phyloP scores from a whole-genome alignment of 192 early-diverging fungal species.

The Kickxella alabastrina region DNA sequence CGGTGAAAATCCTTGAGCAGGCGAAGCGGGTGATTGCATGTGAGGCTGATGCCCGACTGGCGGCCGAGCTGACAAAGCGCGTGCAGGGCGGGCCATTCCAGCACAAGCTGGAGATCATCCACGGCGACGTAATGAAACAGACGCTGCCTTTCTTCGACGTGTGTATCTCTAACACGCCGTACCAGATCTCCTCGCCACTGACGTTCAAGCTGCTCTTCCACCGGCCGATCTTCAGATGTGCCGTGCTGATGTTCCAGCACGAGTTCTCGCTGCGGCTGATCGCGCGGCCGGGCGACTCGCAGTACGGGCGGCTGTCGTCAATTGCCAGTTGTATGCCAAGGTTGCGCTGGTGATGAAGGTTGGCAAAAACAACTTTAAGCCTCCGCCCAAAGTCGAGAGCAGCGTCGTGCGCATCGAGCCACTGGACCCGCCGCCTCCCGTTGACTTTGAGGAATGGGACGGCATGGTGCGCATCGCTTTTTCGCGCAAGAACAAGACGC shows the following conservation, averaged over 20 bases:
- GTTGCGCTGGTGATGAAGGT: slow-evolving; percentile 98
- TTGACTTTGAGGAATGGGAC: slow-evolving; percentile 96
- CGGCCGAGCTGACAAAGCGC: slow-evolving; percentile 94
- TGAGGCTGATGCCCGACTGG: slow-evolving; percentile 94
- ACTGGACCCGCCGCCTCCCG: slow-evolving; percentile 86
- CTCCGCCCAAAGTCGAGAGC: slow-evolving; percentile 95
- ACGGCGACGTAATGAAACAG: slow-evolving; percentile 97
- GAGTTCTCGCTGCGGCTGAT: slow-evolving; percentile 95
- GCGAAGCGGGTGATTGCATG: slow-evolving; percentile 93
- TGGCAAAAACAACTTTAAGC: slow-evolving; percentile 96
- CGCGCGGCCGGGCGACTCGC: slow-evolving; percentile 87
- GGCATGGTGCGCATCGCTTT: slow-evolving; percentile 92
- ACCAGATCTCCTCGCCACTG: slow-evolving; percentile 92
- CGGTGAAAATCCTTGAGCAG: slow-evolving; percentile 86
- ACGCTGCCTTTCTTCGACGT: slow-evolving; percentile 97
- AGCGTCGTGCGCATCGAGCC: slow-evolving; percentile 94
- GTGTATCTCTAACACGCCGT: slow-evolving; percentile 97
- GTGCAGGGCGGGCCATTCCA: slow-evolving; percentile 77
- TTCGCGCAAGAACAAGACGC: slow-evolving; percentile 90
- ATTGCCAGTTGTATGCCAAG: slow-evolving; percentile 90
- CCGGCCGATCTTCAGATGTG: slow-evolving; percentile 85
- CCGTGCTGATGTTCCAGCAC: slow-evolving; percentile 98
- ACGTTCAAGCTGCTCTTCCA: slow-evolving; percentile 95
- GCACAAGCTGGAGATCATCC: slow-evolving; percentile 79
- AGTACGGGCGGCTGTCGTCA: slow-evolving; percentile 91